Evolutionary conservation across 129 eudicot genomes (phyloP).

Genomic region (Escallonia rubra): DNA sequence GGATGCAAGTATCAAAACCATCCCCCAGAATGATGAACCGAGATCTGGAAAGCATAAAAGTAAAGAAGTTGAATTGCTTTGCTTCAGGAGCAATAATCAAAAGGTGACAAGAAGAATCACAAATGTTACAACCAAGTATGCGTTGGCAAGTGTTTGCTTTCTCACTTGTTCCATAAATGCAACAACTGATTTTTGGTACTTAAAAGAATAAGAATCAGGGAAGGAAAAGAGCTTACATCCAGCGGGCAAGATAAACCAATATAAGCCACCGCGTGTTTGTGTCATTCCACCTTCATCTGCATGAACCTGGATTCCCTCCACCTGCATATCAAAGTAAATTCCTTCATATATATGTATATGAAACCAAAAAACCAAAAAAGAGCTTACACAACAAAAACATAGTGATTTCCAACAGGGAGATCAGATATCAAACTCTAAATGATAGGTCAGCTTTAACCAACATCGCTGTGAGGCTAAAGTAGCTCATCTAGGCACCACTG

Average conservation of each 20-base stretch:
- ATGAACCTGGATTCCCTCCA: conserved; percentile 96
- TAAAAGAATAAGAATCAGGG: not conserved
- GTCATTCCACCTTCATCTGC: conserved; percentile 99
- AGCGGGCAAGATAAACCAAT: conserved; percentile 98
- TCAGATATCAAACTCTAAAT: no score
- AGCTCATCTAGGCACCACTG: no score
- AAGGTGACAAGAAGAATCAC: not conserved
- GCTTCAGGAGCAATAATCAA: not conserved
- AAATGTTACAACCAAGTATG: no score
- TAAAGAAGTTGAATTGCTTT: not conserved
- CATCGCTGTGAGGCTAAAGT: no score
- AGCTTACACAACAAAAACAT: no score
- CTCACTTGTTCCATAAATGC: not conserved
- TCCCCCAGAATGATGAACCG: conserved; percentile 99
- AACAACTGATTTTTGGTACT: not conserved
- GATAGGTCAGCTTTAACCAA: no score
- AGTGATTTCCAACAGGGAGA: no score
- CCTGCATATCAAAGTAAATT: conserved; percentile 38
- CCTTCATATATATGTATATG: no score
- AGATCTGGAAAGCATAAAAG: conserved; percentile 40
- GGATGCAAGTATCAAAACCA: conserved; percentile 88
- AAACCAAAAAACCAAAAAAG: no score
- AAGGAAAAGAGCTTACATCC: conserved; percentile 58
- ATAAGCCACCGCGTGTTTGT: conserved; percentile 92
- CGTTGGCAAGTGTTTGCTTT: no score